Base-by-base conservation (phyloP, 75 land plant genomes). In the Azolla pinnata region DNA sequence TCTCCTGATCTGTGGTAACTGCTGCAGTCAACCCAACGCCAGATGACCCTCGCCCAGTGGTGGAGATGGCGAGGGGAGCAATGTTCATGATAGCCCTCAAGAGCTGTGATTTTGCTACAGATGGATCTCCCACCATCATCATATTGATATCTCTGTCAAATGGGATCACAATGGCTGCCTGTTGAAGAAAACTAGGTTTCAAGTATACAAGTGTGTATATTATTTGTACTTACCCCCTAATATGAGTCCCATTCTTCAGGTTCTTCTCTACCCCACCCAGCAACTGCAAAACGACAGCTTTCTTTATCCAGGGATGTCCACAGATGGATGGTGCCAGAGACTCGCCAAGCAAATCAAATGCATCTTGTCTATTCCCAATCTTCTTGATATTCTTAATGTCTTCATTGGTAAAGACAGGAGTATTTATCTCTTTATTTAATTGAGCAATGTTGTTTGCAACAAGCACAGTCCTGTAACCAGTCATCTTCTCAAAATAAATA, bases 121-220 rank as follows among this genome's bases (percentile, higher is more conserved):
- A 95, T 18, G 99, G 99, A 68, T 90, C 99, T 59, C 99, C 99
- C 71, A 93, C 96, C 98, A 93, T 85, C 90, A 93, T 88, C 85
- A 93, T 83, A 69, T 93, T 93, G 52, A 93, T 81, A 57, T 93
- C 98, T 10, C 98, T 93, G 62, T 25, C 38, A 62, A 67, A 48
- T 55, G 51, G n/a, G n/a, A n/a, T n/a, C n/a, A n/a, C n/a, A n/a
- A n/a, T n/a, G n/a, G n/a, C n/a, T n/a, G n/a, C n/a, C n/a, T n/a
- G n/a, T n/a, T 29, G 12, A 16, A 17, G 57, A 0, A 33, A 50
- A 54, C 5, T 0, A 33, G 38, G 33, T 38, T 14, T 46, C 21
- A 38, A 14, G 14, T 38, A 14, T 38, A 38, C 7, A n/a, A n/a
- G 42, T 38, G 12, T 8, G 12, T 14, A 38, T 14, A 7, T 8